phyloP scores from a whole-genome alignment of 192 early-diverging fungal species.

The Backusella macrospora region DNA sequence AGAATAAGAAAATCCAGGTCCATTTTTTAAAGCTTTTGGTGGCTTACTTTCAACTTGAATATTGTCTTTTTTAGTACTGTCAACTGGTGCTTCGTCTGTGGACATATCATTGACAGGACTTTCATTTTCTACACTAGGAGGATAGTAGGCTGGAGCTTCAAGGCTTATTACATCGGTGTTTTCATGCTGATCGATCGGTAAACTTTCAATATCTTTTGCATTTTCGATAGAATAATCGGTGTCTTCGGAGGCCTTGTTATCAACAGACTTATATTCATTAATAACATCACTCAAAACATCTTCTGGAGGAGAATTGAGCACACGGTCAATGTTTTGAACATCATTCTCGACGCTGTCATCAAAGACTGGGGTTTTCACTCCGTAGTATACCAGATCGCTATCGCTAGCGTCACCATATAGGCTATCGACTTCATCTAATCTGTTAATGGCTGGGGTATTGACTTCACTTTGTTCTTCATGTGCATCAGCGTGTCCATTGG shows the following conservation, averaged over 20 bases:
- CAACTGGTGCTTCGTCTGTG: background rate
- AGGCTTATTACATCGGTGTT: background rate
- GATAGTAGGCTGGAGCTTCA: background rate
- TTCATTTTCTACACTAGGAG: too few species aligned
- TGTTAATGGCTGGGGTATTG: background rate
- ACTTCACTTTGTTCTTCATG: background rate
- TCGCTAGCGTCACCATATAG: background rate
- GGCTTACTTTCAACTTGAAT: background rate
- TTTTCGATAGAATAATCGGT: background rate
- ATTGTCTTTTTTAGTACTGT: background rate
- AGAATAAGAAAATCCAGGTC: background rate
- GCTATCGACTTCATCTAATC: background rate
- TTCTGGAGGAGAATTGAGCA: background rate
- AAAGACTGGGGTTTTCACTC: background rate
- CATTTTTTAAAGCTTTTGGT: background rate
- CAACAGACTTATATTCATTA: background rate
- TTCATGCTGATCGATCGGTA: background rate
- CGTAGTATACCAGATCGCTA: background rate
- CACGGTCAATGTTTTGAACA: background rate
- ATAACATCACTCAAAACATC: background rate
- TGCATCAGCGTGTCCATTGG: background rate
- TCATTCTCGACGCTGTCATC: background rate
- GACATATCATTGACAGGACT: too few species aligned
- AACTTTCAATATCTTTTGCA: background rate
- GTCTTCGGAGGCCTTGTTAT: background rate